Evolutionary conservation across 495 filamentous ascomycete species (phyloP).

Genomic region (Penicillium paxilli): DNA sequence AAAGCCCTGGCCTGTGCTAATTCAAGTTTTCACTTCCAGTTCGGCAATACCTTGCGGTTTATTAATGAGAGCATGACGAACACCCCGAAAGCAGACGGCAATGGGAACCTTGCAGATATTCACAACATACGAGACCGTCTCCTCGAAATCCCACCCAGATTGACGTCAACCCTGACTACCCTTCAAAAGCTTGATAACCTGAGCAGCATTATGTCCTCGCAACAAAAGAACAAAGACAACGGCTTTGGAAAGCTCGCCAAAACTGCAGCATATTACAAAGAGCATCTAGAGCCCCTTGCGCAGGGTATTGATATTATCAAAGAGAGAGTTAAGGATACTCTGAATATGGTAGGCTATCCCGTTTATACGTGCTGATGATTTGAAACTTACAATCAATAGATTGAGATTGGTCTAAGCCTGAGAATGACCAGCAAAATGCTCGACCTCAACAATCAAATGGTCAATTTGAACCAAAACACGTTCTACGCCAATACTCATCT

Average conservation of each 20-base stretch:
- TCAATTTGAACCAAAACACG: slow-evolving; percentile 8
- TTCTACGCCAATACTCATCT: slow-evolving; percentile 30
- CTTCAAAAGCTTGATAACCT: slow-evolving; percentile 8
- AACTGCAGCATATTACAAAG: slow-evolving; percentile 5
- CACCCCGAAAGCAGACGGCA: not conserved
- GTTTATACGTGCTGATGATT: slow-evolving; percentile 9
- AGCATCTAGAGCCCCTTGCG: slow-evolving; percentile 4
- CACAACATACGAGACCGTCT: slow-evolving; percentile 1
- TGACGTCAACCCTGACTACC: slow-evolving; percentile 8
- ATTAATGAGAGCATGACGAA: not conserved
- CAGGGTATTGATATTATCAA: slow-evolving; percentile 14
- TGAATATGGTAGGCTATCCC: slow-evolving; percentile 10
- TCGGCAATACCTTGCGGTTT: not conserved
- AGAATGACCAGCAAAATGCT: slow-evolving; percentile 6
- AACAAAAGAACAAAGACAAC: not conserved
- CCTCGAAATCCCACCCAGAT: not conserved
- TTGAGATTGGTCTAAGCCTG: slow-evolving; percentile 23
- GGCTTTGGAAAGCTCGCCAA: slow-evolving; percentile 2
- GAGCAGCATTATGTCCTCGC: slow-evolving; percentile 1
- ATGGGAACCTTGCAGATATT: not conserved
- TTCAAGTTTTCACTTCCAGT: not conserved
- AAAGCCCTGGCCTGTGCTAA: not conserved
- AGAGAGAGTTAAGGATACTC: slow-evolving; percentile 15
- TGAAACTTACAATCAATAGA: slow-evolving; percentile 16
- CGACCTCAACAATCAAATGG: slow-evolving; percentile 27